Base-by-base conservation (phyloP, 768 basidiomycete species). In the Mycena leptocephala region DNA sequence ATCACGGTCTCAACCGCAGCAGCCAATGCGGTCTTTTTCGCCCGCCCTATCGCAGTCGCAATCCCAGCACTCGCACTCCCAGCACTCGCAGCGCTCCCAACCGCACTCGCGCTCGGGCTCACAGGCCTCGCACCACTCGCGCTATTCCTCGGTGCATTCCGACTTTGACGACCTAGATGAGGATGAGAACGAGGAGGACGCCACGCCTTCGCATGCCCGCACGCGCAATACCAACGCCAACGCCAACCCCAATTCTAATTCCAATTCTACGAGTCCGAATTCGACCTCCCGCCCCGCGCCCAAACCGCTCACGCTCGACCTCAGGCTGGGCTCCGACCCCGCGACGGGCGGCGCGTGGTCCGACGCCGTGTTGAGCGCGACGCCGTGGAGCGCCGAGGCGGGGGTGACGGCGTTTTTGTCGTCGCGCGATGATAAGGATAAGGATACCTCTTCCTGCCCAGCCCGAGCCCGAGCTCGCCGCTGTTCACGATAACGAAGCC, bases 281-380 rank as follows among this genome's bases (percentile, higher is more conserved):
- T 14, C 26, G 28, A 28, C 64, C 30, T 9, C 43, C 1, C 14
- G 7, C 30, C 35, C 55, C 65, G 37, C 64, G 22, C 61, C 16
- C 10, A 59, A 59, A 32, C 32, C 73, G 70, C 74, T 78, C 43
- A 78, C 65, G 7, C 71, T 78, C 43, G 68, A 76, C 58, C 55
- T 74, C 55, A 46, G 53, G 16, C 61, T 77, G 61, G 71, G 59
- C n/a, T n/a, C n/a, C 35, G 77, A 72, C 48, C 1, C 62, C 30
- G 37, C 37, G 24, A 32, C 30, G 7, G 72, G 30, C 63, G 28
- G 28, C 62, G 43, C 74, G 26, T 78, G 77, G 77, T 75, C 74
- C 37, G 77, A 78, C 22, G 77, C 53, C 32, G 74, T 78, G 30
- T 68, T 78, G 32, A 76, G 74, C 32, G 77, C 77, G 28, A 72